Evolutionary conservation across 371 early-diverging fungal species (phyloP), one percentile per base, ranked within the genome.

Genomic region (Syncephalastrum monosporum): DNA sequence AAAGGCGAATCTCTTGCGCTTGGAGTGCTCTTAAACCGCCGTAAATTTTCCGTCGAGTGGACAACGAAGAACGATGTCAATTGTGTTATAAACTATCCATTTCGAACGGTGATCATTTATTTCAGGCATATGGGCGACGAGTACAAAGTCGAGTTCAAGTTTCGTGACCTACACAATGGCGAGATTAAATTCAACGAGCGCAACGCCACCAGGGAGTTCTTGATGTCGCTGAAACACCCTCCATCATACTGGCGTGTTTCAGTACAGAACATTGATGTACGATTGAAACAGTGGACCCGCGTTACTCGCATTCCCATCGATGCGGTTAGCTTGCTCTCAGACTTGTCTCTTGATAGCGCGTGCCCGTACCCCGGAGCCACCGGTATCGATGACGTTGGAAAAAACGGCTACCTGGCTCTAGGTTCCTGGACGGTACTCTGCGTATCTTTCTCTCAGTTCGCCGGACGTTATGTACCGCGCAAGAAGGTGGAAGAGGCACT

Each of bases 31-130:
- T 38, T 47, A 1, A 47, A 56, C 0, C 60, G 60, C 4, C 43
- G 29, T 3, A 50, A 53, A 1, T 71, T 66, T 53, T 52, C 62
- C 29, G 60, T 59, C 21, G 70, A 72, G 52, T 74, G 72, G 68
- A n/a, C 19, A 1, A 67, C 67, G 1, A 14, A 24, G 6, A 46
- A 59, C 15, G 52, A 65, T 25, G 63, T 74, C 41, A 58, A 48
- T 14, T 59, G 71, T 44, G 58, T 63, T 14, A 50, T 74, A 46
- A 64, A 74, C 38, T 50, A 63, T 16, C 41, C 55, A 14, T 56
- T 64, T 3, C 63, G 57, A 3, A 57, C 57, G 6, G 42, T 72
- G 8, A 62, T 55, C 14, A 47, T 78, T 3, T 64, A 59, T 29
- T 78, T 78, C 49, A 47, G 19, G 2, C 48, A 64, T 53, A 7